Base-by-base conservation (phyloP, 257 asterid genomes). In the Leonotis leonurus region DNA sequence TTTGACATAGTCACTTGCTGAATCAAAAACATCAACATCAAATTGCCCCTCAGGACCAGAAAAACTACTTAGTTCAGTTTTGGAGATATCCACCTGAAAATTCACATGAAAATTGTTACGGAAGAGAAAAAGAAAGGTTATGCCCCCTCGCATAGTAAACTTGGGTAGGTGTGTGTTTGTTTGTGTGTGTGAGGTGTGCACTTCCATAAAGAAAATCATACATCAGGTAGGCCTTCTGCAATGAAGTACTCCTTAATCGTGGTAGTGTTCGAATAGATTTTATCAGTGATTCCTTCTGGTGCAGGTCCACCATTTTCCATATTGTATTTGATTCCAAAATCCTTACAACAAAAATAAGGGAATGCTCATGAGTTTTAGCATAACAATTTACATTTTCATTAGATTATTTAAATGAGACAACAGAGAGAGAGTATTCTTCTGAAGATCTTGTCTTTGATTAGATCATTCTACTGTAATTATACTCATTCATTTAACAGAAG, bases 231-330 rank as follows among this genome's bases (percentile, higher is more conserved):
- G 79, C 88, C 99, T 78, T 92, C 91, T 12, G 96, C 96, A 73
- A 79, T 80, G 56, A 89, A 77, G 79, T 92, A 92, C 75, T 86
- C 97, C 74, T 85, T 85, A 76, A 92, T 89, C 24, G 96, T 81
- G 58, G 90, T 89, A 17, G 99, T 92, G 78, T 86, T 92, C 59
- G 85, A 64, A 74, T 81, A 89, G 51, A 92, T 89, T 81, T 85
- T 87, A 66, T 89, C 86, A 1, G 99, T 92, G 72, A 89, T 80
- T 65, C 90, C 93, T 81, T 92, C 99, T 3, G 94, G 96, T 56
- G 99, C 99, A 70, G 99, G 99, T 62, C 99, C 99, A 68, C 99
- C 99, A 79, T 92, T 92, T 78, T 85, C 99, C 99, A 92, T 92
- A 85, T 89, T 92, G 87, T 92, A 92, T 73, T 92, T 92, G 68